A percentile compares a stretch with the other conserved stretches of the same genome.
Evolutionary conservation across 352 stramenopile species (phyloP).

Genomic region (Phytophthora nicotianae): DNA sequence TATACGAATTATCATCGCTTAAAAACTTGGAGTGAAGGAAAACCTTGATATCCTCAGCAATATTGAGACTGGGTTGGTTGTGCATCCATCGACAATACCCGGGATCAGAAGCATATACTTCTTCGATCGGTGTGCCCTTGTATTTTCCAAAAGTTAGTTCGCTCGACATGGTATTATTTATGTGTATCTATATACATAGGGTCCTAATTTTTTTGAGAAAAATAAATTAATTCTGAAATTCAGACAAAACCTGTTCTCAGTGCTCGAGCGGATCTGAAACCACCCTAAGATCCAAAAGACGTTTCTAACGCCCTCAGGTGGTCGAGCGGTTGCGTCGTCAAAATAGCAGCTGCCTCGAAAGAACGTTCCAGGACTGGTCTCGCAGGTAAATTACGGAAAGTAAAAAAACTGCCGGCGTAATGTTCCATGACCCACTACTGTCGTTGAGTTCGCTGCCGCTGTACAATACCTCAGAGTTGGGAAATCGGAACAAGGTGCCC

Average conservation of each 20-base stretch:
- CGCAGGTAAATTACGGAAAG: not conserved
- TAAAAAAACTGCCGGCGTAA: not conserved
- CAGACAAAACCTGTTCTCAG: constrained; percentile 3
- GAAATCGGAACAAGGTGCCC: too few relatives aligned
- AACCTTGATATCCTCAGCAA: not conserved
- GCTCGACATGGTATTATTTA: not conserved
- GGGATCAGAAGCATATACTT: not conserved
- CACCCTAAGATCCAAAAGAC: constrained; percentile 1
- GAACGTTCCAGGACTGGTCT: not conserved
- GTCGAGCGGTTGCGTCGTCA: not conserved
- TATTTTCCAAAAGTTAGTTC: not conserved
- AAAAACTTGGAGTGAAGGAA: not conserved
- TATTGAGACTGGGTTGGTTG: not conserved
- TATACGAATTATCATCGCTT: not conserved
- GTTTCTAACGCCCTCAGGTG: constrained; percentile 1
- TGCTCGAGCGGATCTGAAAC: not conserved
- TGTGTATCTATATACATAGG: not conserved
- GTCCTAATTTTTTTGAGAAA: not conserved
- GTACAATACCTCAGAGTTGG: too few relatives aligned
- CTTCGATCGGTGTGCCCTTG: constrained; percentile 31
- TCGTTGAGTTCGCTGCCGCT: too few relatives aligned
- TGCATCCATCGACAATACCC: not conserved
- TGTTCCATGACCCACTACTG: not conserved
- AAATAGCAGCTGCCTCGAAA: not conserved
- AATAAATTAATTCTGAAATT: constrained; percentile 1